Conservation (phyloP, 768 basidiomycete genomes). For the Agaricus sinodeliciosus region DNA sequence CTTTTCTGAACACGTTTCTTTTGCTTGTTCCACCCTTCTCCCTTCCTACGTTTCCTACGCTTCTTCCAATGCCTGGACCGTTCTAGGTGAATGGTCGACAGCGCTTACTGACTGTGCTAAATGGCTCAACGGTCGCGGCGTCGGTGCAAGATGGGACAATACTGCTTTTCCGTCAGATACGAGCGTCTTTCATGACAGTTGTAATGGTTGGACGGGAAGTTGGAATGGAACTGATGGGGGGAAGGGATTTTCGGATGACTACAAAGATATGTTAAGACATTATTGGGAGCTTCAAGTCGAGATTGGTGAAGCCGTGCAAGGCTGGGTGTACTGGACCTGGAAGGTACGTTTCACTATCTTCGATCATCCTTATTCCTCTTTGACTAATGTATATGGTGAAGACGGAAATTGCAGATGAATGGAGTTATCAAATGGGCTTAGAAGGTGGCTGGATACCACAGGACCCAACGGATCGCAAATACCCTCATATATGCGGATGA, state of each 20-base stretch:
- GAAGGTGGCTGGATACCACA: constrained; percentile 75
- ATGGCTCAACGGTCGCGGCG: constrained; percentile 75
- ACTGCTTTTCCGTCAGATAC: constrained; percentile 31
- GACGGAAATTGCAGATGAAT: constrained; percentile 67
- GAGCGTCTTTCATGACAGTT: constrained; percentile 48
- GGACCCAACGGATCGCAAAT: constrained; percentile 58
- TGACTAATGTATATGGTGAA: constrained; percentile 15
- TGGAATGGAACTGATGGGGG: constrained; percentile 17
- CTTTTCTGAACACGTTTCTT: constrained; percentile 53
- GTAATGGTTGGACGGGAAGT: constrained; percentile 56
- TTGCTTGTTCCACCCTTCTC: constrained; percentile 49
- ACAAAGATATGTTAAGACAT: constrained; percentile 58
- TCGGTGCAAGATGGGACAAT: constrained; percentile 67
- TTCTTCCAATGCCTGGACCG: constrained; percentile 58
- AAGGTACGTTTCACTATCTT: constrained; percentile 38
- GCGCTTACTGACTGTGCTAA: constrained; percentile 68
- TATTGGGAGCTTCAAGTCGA: constrained; percentile 80
- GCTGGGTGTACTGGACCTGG: constrained; percentile 80
- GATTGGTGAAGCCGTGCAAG: constrained; percentile 63
- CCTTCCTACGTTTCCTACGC: constrained; percentile 29
- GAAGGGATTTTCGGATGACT: constrained; percentile 49
- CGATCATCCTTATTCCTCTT: background rate
- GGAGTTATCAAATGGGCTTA: constrained; percentile 70
- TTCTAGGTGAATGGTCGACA: constrained; percentile 77
- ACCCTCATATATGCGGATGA: constrained; percentile 50